Conservation (phyloP, 345 rosid genomes). For the Sisymbrium altissimum region DNA sequence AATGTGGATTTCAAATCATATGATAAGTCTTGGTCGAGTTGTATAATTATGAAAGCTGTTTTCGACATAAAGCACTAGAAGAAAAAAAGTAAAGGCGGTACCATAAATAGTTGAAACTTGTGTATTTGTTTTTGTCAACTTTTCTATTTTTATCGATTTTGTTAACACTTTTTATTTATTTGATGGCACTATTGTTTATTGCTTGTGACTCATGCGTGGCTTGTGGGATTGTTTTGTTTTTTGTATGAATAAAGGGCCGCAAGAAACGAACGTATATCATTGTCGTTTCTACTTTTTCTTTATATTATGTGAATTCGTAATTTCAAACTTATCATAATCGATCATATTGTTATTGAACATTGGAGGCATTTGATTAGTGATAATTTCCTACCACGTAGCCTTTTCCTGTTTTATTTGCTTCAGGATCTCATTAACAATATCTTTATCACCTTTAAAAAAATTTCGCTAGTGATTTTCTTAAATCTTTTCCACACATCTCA, state of each 20-base stretch:
- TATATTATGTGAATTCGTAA: not conserved
- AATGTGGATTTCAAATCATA: slow-evolving; percentile 10
- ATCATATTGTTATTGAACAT: slow-evolving; percentile 1
- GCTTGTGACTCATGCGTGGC: slow-evolving; percentile 26
- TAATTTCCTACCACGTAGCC: not conserved
- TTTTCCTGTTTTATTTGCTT: not conserved
- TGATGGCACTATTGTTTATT: slow-evolving; percentile 23
- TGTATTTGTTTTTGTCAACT: slow-evolving; percentile 7
- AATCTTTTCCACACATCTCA: too few relatives aligned
- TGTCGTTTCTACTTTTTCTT: slow-evolving; percentile 18
- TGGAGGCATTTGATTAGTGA: not conserved
- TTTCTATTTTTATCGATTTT: not conserved
- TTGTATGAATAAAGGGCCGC: slow-evolving; percentile 15
- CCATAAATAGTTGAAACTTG: slow-evolving; percentile 21
- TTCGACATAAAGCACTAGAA: slow-evolving; percentile 16
- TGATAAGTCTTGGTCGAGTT: slow-evolving; percentile 10
- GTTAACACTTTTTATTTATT: not conserved
- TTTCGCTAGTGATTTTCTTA: too few relatives aligned
- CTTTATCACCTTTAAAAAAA: too few relatives aligned
- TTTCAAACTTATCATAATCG: slow-evolving; percentile 10
- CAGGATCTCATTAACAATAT: too few relatives aligned
- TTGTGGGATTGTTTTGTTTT: slow-evolving; percentile 11
- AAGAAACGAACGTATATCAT: slow-evolving; percentile 21
- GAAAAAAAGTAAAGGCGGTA: not conserved
- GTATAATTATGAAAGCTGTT: slow-evolving; percentile 15